phyloP scores from a whole-genome alignment of 2,329 filamentous ascomycete genomes.

The Colletotrichum sp. region DNA sequence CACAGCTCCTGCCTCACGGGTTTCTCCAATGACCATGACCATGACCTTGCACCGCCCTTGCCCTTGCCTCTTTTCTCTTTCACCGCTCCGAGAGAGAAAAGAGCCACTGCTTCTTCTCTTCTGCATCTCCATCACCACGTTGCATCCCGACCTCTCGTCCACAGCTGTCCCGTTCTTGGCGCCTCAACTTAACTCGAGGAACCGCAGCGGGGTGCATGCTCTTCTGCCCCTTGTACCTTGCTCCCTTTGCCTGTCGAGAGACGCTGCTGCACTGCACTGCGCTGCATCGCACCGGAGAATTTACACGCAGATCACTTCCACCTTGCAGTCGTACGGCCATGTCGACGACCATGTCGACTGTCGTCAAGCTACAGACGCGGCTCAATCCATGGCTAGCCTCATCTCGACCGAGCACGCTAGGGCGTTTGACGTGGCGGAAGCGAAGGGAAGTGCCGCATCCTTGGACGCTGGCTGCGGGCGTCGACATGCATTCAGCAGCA shows the following conservation, averaged over 20 bases:
- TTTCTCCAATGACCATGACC: neutral
- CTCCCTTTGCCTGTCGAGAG: neutral
- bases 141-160: neutral
- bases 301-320: neutral
- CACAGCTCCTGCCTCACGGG: neutral
- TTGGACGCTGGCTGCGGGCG: neutral
- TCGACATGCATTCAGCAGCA: neutral
- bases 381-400: neutral
- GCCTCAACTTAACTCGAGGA: neutral
- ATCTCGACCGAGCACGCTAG: neutral
- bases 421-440: neutral
- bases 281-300: neutral
- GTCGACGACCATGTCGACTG: neutral
- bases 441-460: neutral
- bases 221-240: conserved; percentile 5
- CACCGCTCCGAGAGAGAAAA: neutral
- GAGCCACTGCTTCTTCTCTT: neutral
- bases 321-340: neutral
- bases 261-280: neutral
- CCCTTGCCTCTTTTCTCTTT: neutral
- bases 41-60: neutral
- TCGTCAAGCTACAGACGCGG: neutral
- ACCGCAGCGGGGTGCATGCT: neutral
- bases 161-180: neutral
- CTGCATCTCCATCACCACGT: neutral